Percentiles rank a stretch among this genome's conserved stretches.
These are phyloP conservation scores for Acephala macrosclerotiorum DNA, from an alignment of 2,329 filamentous ascomycete species.

Conservation along the genomic window DNA sequence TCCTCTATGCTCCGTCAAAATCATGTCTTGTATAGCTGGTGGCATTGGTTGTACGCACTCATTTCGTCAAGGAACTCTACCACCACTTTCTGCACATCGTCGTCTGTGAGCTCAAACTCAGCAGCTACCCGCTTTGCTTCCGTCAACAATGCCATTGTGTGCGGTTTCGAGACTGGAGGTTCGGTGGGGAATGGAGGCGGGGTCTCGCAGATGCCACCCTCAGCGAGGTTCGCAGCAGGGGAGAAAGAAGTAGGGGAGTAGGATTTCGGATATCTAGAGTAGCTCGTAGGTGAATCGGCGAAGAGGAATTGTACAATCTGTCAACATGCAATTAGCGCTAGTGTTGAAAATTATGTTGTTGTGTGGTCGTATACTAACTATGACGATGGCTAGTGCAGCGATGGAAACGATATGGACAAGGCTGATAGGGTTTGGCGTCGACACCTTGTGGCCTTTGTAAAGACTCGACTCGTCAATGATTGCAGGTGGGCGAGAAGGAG, in stretches of 20 bases:
- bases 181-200: constrained; percentile 61
- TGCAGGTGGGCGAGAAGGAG: constrained; percentile 17
- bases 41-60: constrained; percentile 57
- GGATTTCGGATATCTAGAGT: constrained; percentile 44
- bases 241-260: constrained; percentile 48
- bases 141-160: constrained; percentile 68
- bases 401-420: constrained; percentile 44
- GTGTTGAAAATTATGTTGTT: not conserved
- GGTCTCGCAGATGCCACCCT: constrained; percentile 61
- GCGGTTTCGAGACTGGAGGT: constrained; percentile 60
- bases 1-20: constrained; percentile 64
- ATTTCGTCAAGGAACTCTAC: constrained; percentile 88
- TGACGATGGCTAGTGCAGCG: constrained; percentile 41
- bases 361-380: constrained; percentile 36
- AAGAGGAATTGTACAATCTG: constrained; percentile 63
- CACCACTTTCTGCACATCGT: constrained; percentile 81
- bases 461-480: constrained; percentile 30
- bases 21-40: constrained; percentile 31
- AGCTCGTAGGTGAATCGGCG: constrained; percentile 42
- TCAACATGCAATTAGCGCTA: constrained; percentile 21
- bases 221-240: constrained; percentile 50
- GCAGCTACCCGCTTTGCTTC: constrained; percentile 82
- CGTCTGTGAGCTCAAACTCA: constrained; percentile 84
- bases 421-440: constrained; percentile 36
- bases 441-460: constrained; percentile 36